Base-by-base conservation (phyloP, 1,284 basidiomycete genomes). In the Macrocybe sp. region DNA sequence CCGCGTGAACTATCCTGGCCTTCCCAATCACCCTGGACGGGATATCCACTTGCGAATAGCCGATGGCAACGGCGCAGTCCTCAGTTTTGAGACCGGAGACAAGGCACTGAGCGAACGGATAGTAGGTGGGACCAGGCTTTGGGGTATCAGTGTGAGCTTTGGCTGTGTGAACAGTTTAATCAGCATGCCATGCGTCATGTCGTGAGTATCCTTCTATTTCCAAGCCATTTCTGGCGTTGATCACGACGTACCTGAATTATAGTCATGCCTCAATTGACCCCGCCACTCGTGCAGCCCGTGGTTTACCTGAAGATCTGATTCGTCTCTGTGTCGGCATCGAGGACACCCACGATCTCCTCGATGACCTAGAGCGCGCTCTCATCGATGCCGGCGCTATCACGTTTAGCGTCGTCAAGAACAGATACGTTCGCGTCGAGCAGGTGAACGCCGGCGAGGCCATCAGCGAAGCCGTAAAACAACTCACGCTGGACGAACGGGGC, bases 101-200 rank as follows among this genome's bases (percentile, higher is more conserved):
- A 94, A 93, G 63, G 83, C 79, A 47, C 66, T 97, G 49, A 95
- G 91, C 61, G 94, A 98, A 69, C 81, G 87, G 51, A 92, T 99
- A 53, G 94, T 99, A 7, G 94, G 89, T 5, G 89, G 86, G 1
- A 91, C 96, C 7, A 79, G 92, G 43, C 73, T 99, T 31, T 99
- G 96, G 95, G 93, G 96, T 32, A 97, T 99, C 62, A 93, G 89
- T 54, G 97, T 99, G 58, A 94, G 91, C 59, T 99, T 99, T 64
- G 97, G 97, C 31, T 95, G 92, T 57, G 95, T 99, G 58, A 99
- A 99, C 75, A 93, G 89, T 62, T 70, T 99, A 64, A 99, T 99
- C 69, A 95, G 92, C 58, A 99, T 99, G 97, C 97, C 97, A 39
- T 99, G 97, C 67, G 85, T 95, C 58, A 99, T 99, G 97, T 97